Evolutionary conservation across 2,329 filamentous ascomycete species (phyloP).

Genomic region (Colletotrichum gigasporum): DNA sequence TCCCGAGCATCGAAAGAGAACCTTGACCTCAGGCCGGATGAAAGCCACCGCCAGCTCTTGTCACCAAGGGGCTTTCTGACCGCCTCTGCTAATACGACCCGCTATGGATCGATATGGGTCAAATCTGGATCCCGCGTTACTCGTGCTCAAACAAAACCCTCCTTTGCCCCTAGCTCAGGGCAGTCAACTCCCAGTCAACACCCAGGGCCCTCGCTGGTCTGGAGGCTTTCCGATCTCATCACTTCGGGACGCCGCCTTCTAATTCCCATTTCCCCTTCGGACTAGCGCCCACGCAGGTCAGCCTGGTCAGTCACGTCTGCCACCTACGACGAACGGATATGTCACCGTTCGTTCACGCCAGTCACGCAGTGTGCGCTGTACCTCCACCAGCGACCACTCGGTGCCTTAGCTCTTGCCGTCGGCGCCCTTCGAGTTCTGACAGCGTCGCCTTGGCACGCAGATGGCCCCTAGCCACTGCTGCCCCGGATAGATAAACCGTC

Average conservation of each 20-base stretch:
- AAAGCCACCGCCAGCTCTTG: constrained; percentile 5
- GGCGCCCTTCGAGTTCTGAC: constrained; percentile 5
- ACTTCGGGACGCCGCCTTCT: background rate
- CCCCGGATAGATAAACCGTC: constrained; percentile 18
- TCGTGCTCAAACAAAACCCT: constrained; percentile 6
- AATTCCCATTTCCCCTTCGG: background rate
- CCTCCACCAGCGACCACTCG: background rate
- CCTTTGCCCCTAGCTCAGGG: background rate
- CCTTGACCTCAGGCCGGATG: constrained; percentile 15
- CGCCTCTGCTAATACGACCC: background rate
- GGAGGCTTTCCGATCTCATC: background rate
- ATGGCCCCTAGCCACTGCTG: constrained; percentile 10
- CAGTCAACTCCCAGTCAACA: no score
- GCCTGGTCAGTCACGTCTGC: background rate
- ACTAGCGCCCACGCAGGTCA: background rate
- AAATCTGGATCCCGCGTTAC: no score
- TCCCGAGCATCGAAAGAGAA: constrained; percentile 20
- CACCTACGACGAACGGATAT: background rate
- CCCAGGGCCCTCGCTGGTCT: background rate
- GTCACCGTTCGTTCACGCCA: background rate
- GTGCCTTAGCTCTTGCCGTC: background rate
- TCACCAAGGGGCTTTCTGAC: constrained; percentile 5
- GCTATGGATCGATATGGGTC: background rate
- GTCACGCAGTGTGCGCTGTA: constrained; percentile 1
- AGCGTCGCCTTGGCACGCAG: constrained; percentile 28